A percentile compares a stretch with the other conserved stretches of the same genome.
phyloP scores from a whole-genome alignment of 768 basidiomycete species.

The Russula griseocarnosa region DNA sequence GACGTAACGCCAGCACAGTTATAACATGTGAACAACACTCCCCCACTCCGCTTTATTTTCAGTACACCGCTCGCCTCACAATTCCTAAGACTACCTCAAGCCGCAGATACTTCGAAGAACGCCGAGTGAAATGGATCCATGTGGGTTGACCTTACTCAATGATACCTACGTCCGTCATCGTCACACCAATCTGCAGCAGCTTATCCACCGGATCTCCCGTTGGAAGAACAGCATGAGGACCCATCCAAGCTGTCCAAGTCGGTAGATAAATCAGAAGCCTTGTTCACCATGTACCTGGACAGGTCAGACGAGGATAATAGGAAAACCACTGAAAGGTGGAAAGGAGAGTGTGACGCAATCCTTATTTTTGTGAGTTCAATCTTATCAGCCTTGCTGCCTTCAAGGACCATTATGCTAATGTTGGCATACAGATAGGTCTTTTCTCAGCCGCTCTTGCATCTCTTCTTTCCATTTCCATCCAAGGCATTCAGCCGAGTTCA shows the following conservation, averaged over 20 bases:
- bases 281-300: conserved; percentile 22
- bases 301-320: conserved; percentile 18
- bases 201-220: background rate
- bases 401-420: background rate
- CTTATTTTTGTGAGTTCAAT: conserved; percentile 18
- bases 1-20: no score
- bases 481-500: conserved; percentile 9
- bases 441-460: conserved; percentile 25
- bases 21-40: no score
- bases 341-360: conserved; percentile 22
- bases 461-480: conserved; percentile 16
- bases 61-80: no score
- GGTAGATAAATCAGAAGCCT: conserved; percentile 3
- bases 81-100: no score
- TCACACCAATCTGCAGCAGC: background rate
- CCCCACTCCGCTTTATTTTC: no score
- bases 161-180: background rate
- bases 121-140: background rate
- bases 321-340: conserved; percentile 19
- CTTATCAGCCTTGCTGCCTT: background rate
- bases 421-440: conserved; percentile 17
- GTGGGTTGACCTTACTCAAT: background rate
- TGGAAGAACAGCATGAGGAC: background rate
- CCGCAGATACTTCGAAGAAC: background rate
- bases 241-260: background rate